Evolutionary conservation across 495 filamentous ascomycete genomes (phyloP), one percentile per base, ranked within the genome.

Genomic region (Hypoxylon trugodes): DNA sequence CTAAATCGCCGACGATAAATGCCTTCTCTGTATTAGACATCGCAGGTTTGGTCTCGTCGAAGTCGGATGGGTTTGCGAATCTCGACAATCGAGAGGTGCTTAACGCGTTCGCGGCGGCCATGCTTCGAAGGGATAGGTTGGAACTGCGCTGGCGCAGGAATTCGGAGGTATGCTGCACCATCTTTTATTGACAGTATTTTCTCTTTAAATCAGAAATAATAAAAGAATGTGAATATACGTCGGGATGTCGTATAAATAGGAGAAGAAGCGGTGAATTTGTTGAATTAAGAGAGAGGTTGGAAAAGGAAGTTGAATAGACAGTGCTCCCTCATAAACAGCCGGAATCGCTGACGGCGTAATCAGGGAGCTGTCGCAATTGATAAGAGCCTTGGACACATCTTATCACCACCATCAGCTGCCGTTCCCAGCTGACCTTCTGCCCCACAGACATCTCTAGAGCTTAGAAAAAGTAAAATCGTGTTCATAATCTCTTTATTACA

Each of bases 101-200:
- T 21, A 30, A 54, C 25, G 41, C 42, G 32, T 59, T 50, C 4
- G 59, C 43, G 7, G 59, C 36, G 28, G 66, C 61, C 10, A 53
- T 46, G 24, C 56, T 59, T 52, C 77, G 77, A 7, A 79, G 72
- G 25, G 75, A 78, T 37, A 78, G 21, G 65, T 74, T 74, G 51
- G 78, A 80, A 52, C 51, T 67, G 32, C 76, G 75, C 13, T 73
- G 64, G 30, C 70, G 68, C 32, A 81, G 65, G 54, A 74, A 77
- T 10, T 78, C 73, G 59, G 76, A 59, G 0, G 76, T 78, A 66
- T 77, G 73, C 38, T 69, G 69, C 9, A 70, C 76, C 78, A 81
- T 81, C n/a, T n/a, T n/a, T n/a, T 25, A 37, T 70, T 62, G 15
- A 15, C 24, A 19, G 21, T 5, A 4, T 16, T 40, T 12, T 7